Base-by-base conservation (phyloP, 2,329 filamentous ascomycete genomes). In the Trichophyton benhamiae region DNA sequence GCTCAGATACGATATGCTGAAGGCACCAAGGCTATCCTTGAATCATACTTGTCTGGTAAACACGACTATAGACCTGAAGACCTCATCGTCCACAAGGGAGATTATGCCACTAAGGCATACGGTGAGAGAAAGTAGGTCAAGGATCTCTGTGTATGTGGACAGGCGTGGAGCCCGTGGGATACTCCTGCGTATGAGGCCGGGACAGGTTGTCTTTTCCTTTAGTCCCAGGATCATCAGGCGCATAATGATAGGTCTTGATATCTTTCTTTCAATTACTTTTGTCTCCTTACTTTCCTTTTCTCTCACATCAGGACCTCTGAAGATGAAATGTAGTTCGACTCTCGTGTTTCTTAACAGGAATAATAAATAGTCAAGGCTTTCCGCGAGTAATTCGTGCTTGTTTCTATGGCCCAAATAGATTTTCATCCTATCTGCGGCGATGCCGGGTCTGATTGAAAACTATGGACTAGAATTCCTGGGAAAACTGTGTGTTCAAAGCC, bases 51-150 rank as follows among this genome's bases (percentile, higher is more conserved):
- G 75, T 84, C 81, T 67, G 91, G 91, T 69, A 86, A 85, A 73
- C 78, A 89, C 73, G 91, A 97, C 80, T 99, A 99, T 83, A 82
- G 83, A 67, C 84, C 86, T 61, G 80, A 96, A 80, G 94, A 99
- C 73, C 80, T 99, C 69, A 99, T 99, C 68, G 89, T 96, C 66
- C 79, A 88, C 78, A 79, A 83, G 68, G 94, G 94, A 69, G 89
- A 95, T 76, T 99, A 97, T 75, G 92, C 90, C 67, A 97, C 94
- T 72, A 94, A 89, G 84, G 84, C 91, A 33, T 96, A 96, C 73
- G 91, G 91, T 64, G 84, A 94, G 82, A 81, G 87, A 63, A 72
- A 74, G 66, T 60, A 62, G 42, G 48, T 7, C 27, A 7, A 30
- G 27, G 27, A 7, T 30, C 27, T 30, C 27, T 30, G 27, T 30